Evolutionary conservation across 495 filamentous ascomycete genomes (phyloP), one percentile per base, ranked within the genome.

Genomic region (Xylaria curta): DNA sequence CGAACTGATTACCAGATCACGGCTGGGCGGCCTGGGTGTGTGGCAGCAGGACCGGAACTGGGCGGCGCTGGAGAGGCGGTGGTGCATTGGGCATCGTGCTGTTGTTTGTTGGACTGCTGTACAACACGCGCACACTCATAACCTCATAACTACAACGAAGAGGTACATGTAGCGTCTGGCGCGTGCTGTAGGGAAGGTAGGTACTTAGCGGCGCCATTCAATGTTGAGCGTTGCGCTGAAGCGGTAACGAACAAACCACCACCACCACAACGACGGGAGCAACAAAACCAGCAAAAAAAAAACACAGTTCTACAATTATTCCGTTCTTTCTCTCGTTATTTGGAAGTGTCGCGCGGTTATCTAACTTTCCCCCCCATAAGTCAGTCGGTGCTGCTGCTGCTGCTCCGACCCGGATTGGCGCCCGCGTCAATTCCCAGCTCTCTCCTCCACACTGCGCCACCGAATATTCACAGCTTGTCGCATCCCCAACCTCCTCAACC

Each of bases 401-500:
- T 31, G 28, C 28, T 60, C 58, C 58, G 58, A 21, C 58, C 58
- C 33, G n/a, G 28, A 46, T 69, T 68, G 66, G 17, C 19, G 38
- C 49, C 31, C 65, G 49, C 65, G 68, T 54, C 33, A 40, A 62
- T 51, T 70, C 24, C 46, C 58, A 38, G 33, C 47, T 47, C 61
- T 47, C 61, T 46, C 53, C 24, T 51, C 66, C 66, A 69, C 62
- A 71, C 69, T 71, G 69, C 69, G 69, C 69, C 69, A 71, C 69
- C 69, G 69, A 71, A 71, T 71, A 71, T 71, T 71, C 59, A 65
- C 51, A 66, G 36, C 53, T 71, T 66, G 69, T 51, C 44, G 69
- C 69, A 66, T 71, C 53, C 69, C 69, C 69, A 71, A 71, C 69
- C 69, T 66, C 69, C 69, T 54, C 68, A 42, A 53, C 36, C 61